Evolutionary conservation across 2,329 filamentous ascomycete species (phyloP).

Genomic region (Cercospora sp.): DNA sequence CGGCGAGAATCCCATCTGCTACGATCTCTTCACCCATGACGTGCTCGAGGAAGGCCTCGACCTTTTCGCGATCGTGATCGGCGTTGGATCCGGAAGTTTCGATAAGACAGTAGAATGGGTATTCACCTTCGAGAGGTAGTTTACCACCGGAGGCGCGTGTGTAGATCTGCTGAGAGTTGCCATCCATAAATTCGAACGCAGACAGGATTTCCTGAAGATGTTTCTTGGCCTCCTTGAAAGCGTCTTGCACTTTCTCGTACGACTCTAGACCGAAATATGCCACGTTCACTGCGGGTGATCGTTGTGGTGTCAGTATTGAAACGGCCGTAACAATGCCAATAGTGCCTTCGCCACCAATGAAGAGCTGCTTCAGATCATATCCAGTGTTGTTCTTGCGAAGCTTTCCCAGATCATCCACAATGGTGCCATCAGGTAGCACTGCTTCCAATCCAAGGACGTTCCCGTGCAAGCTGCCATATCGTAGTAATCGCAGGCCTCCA

Average conservation of each 20-base stretch:
- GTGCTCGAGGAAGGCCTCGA: slow-evolving; percentile 85
- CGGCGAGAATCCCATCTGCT: slow-evolving; percentile 83
- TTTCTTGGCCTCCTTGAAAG: slow-evolving; percentile 84
- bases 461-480: slow-evolving; percentile 93
- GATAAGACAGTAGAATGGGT: slow-evolving; percentile 94
- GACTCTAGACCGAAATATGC: slow-evolving; percentile 90
- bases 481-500: slow-evolving; percentile 81
- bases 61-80: slow-evolving; percentile 89
- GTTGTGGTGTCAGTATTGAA: slow-evolving; percentile 84
- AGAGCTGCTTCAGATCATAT: slow-evolving; percentile 94
- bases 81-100: slow-evolving; percentile 94
- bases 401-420: slow-evolving; percentile 83
- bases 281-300: slow-evolving; percentile 86
- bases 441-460: slow-evolving; percentile 90
- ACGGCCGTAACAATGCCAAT: slow-evolving; percentile 91
- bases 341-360: slow-evolving; percentile 93
- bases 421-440: slow-evolving; percentile 87
- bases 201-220: slow-evolving; percentile 94
- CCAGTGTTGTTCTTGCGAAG: slow-evolving; percentile 98
- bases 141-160: slow-evolving; percentile 72
- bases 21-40: slow-evolving; percentile 89
- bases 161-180: slow-evolving; percentile 75
- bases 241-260: slow-evolving; percentile 82
- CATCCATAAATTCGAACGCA: slow-evolving; percentile 97
- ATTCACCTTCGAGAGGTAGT: slow-evolving; percentile 75